These are phyloP conservation scores for Corchorus olitorius DNA, from an alignment of 345 rosid genomes.

Conservation along the genomic window DNA sequence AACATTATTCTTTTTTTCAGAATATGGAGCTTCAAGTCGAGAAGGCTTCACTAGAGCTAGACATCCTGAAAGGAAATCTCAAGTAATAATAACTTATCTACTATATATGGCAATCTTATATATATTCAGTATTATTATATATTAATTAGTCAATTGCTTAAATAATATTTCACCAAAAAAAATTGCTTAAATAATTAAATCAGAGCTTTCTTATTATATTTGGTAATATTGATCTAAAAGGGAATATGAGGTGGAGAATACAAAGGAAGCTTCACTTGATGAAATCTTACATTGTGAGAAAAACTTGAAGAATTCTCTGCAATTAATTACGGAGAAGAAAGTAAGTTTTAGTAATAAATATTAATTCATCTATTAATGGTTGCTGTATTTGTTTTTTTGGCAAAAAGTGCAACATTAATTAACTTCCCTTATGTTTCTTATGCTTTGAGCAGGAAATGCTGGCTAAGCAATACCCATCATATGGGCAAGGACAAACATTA, in stretches of 20 bases:
- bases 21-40: neutral
- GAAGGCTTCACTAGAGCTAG: neutral
- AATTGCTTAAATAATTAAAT: too few species aligned
- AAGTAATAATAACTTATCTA: too few species aligned
- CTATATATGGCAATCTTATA: too few species aligned
- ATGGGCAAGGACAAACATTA: neutral
- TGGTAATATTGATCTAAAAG: neutral
- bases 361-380: neutral
- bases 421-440: neutral
- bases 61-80: neutral
- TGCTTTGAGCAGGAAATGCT: neutral
- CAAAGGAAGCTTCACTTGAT: neutral
- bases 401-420: too few species aligned
- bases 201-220: neutral
- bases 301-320: conserved; percentile 5
- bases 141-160: neutral
- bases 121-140: neutral
- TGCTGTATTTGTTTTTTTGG: neutral
- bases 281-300: conserved; percentile 7
- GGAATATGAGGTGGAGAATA: conserved; percentile 1
- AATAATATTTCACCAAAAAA: neutral
- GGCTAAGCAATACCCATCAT: neutral
- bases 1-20: neutral
- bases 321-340: neutral
- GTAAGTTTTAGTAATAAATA: neutral